Conservation (phyloP, 257 asterid species). For the Catharanthus roseus region DNA sequence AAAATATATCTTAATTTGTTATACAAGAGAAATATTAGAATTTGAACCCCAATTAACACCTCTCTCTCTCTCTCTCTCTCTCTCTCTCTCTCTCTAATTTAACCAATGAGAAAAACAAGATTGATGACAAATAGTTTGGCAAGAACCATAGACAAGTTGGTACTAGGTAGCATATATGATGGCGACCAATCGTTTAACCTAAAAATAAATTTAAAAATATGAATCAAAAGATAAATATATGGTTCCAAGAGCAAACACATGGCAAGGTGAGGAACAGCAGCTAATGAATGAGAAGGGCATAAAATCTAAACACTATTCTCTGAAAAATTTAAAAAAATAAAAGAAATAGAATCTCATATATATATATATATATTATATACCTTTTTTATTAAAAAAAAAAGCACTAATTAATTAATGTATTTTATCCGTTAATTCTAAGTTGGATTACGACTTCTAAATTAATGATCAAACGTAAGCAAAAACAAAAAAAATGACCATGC, state of each 20-base stretch:
- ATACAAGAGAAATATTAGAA: too few relatives aligned
- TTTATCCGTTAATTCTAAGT: slow-evolving; percentile 26
- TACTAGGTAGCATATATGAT: slow-evolving; percentile 5
- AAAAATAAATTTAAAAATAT: too few relatives aligned
- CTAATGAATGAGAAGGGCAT: slow-evolving; percentile 3
- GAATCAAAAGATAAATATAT: not conserved
- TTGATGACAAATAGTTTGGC: not conserved
- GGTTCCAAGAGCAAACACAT: slow-evolving; percentile 24
- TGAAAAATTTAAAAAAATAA: slow-evolving; percentile 7
- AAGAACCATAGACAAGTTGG: not conserved
- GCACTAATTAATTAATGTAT: slow-evolving; percentile 11
- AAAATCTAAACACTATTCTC: not conserved
- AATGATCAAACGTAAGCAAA: slow-evolving; percentile 31
- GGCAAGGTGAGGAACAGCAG: slow-evolving; percentile 10
- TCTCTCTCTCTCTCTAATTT: too few relatives aligned
- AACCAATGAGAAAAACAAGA: not conserved
- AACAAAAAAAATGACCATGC: too few relatives aligned
- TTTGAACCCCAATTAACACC: too few relatives aligned
- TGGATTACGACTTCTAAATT: slow-evolving; percentile 36
- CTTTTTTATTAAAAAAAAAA: too few relatives aligned
- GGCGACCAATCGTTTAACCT: slow-evolving; percentile 7
- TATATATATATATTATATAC: too few relatives aligned
- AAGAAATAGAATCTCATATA: too few relatives aligned
- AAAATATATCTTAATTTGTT: too few relatives aligned
- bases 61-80: not conserved